phyloP scores from a whole-genome alignment of 306 rosid genomes.

The Prunus campanulata region DNA sequence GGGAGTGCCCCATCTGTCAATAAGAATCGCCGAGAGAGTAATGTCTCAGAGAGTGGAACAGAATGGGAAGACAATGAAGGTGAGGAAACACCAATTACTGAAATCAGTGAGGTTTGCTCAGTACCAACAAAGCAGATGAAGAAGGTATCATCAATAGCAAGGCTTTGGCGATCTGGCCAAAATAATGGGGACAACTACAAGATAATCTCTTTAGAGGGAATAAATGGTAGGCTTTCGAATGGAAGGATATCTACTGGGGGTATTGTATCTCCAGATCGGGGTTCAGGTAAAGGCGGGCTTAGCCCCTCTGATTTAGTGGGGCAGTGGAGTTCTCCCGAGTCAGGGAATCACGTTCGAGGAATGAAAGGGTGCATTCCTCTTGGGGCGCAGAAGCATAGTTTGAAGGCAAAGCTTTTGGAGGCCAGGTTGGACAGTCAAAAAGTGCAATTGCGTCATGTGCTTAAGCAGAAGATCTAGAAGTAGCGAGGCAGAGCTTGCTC shows the following conservation, averaged over 20 bases:
- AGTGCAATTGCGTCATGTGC: constrained; percentile 82
- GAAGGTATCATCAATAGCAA: constrained; percentile 70
- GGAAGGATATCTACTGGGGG: constrained; percentile 65
- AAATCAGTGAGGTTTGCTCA: constrained; percentile 69
- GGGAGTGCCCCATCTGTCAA: constrained; percentile 64
- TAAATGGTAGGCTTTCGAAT: constrained; percentile 69
- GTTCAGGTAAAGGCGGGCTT: constrained; percentile 44
- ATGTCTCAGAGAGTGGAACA: constrained; percentile 53
- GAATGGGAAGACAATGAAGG: constrained; percentile 74
- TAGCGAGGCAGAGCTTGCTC: constrained; percentile 28
- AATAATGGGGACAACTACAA: constrained; percentile 64
- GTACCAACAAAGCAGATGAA: constrained; percentile 58
- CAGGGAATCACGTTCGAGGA: constrained; percentile 53
- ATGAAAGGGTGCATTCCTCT: constrained; percentile 85
- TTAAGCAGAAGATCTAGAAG: constrained; percentile 73
- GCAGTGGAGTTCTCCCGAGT: constrained; percentile 74
- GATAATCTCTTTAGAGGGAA: constrained; percentile 63
- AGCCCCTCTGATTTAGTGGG: constrained; percentile 69
- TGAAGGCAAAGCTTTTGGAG: constrained; percentile 84
- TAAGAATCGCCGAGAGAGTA: constrained; percentile 53
- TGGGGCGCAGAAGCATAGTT: constrained; percentile 60
- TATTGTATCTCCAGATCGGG: constrained; percentile 61
- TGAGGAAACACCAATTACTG: constrained; percentile 61
- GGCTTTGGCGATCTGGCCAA: constrained; percentile 79
- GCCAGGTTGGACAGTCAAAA: constrained; percentile 88